Evolutionary conservation across 1,284 basidiomycete species (phyloP).

Genomic region (Coniophora puteana): DNA sequence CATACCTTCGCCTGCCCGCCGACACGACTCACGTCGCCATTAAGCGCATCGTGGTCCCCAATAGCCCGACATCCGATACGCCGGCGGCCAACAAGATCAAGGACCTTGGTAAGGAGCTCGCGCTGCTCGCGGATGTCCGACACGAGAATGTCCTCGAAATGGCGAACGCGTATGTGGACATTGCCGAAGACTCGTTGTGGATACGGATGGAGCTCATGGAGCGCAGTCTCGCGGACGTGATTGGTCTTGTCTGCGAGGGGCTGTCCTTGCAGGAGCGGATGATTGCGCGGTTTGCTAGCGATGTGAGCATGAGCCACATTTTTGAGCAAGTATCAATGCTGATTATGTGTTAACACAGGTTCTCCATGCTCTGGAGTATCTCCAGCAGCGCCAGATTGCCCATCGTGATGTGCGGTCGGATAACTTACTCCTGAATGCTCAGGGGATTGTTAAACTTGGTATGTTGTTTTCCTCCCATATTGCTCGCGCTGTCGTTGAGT

Average conservation of each 20-base stretch:
- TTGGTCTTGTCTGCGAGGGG: slow-evolving; percentile 56
- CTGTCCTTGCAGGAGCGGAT: slow-evolving; percentile 59
- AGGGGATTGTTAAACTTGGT: slow-evolving; percentile 74
- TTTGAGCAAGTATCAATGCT: slow-evolving; percentile 4
- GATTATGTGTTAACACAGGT: slow-evolving; percentile 36
- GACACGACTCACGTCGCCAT: slow-evolving; percentile 57
- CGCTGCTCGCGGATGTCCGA: slow-evolving; percentile 48
- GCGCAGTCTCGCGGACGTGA: slow-evolving; percentile 73
- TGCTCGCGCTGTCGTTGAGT: neutral
- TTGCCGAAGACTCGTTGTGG: slow-evolving; percentile 68
- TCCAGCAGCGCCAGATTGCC: slow-evolving; percentile 61
- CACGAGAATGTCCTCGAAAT: slow-evolving; percentile 62
- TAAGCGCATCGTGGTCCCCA: slow-evolving; percentile 56
- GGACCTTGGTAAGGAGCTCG: slow-evolving; percentile 58
- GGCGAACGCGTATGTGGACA: slow-evolving; percentile 66
- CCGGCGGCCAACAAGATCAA: slow-evolving; percentile 54
- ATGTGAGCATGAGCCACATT: slow-evolving; percentile 50
- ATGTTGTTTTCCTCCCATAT: slow-evolving; percentile 22
- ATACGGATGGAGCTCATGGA: slow-evolving; percentile 86
- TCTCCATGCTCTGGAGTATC: slow-evolving; percentile 57
- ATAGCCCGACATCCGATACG: slow-evolving; percentile 14
- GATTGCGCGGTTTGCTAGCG: slow-evolving; percentile 66
- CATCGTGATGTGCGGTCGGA: slow-evolving; percentile 80
- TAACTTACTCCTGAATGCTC: slow-evolving; percentile 64
- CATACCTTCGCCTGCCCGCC: slow-evolving; percentile 20